Percentiles rank a stretch among this genome's conserved stretches.
These are phyloP conservation scores for Aethionema arabicum DNA, from an alignment of 345 rosid genomes.

Conservation along the genomic window DNA sequence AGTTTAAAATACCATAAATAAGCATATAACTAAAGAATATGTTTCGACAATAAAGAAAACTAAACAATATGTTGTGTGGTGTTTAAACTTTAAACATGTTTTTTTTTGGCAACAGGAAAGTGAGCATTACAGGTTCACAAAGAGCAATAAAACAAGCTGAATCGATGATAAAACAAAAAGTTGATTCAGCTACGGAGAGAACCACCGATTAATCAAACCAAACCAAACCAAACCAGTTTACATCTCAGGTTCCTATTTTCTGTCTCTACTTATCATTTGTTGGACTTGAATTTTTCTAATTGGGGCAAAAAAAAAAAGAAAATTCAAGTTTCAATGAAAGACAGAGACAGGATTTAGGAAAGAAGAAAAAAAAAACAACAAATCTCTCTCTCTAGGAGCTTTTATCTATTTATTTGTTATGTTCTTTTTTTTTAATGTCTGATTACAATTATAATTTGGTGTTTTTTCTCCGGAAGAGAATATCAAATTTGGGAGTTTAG, in stretches of 20 bases:
- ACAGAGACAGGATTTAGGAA: background rate
- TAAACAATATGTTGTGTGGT: slow-evolving; percentile 9
- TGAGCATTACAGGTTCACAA: slow-evolving; percentile 87
- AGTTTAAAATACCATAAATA: too few species aligned
- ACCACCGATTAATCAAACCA: slow-evolving; percentile 48
- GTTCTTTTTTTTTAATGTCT: slow-evolving; percentile 13
- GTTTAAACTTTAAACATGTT: slow-evolving; percentile 28
- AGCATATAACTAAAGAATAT: too few species aligned
- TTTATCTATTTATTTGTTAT: slow-evolving; percentile 18
- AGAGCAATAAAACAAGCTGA: slow-evolving; percentile 86
- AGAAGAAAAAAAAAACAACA: too few species aligned
- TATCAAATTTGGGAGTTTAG: slow-evolving; percentile 33
- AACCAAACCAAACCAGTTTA: too few species aligned
- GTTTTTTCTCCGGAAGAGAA: slow-evolving; percentile 27
- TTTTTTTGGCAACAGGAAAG: slow-evolving; percentile 61
- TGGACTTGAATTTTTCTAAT: slow-evolving; percentile 28
- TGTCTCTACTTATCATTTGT: slow-evolving; percentile 24
- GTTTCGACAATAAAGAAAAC: too few species aligned
- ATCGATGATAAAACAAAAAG: slow-evolving; percentile 92
- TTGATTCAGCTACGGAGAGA: slow-evolving; percentile 80
- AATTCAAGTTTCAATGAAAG: slow-evolving; percentile 27
- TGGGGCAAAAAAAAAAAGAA: slow-evolving; percentile 28
- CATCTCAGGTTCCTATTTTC: slow-evolving; percentile 18
- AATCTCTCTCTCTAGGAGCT: slow-evolving; percentile 25
- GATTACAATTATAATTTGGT: slow-evolving; percentile 20